A percentile compares a stretch with the other conserved stretches of the same genome.
These are phyloP conservation scores for Lenzites betulinus DNA, from an alignment of 768 basidiomycete species.

Conservation along the genomic window DNA sequence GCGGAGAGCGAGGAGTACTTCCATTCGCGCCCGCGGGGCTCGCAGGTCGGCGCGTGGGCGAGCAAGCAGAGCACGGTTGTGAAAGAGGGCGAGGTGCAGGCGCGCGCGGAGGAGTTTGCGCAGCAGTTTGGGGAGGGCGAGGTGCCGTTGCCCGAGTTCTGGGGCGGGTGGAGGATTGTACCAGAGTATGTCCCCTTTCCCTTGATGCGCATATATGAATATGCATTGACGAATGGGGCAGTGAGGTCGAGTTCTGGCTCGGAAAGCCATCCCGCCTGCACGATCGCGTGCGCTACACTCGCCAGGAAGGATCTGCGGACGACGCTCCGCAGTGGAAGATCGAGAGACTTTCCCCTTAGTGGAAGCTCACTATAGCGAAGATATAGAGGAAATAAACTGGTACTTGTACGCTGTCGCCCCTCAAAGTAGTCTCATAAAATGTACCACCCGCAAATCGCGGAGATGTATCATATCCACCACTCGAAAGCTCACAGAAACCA, in stretches of 20 bases:
- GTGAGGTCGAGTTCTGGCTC: slow-evolving; percentile 97
- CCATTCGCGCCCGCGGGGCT: slow-evolving; percentile 76
- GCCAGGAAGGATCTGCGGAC: slow-evolving; percentile 48
- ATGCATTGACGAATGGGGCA: slow-evolving; percentile 32
- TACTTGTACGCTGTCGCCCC: neutral
- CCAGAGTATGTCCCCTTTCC: slow-evolving; percentile 62
- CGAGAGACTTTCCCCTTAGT: slow-evolving; percentile 75
- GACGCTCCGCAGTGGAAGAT: slow-evolving; percentile 70
- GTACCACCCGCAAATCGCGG: too few relatives aligned
- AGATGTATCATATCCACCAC: too few relatives aligned
- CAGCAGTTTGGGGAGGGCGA: slow-evolving; percentile 56
- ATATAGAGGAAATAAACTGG: neutral
- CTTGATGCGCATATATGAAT: neutral
- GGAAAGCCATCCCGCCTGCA: slow-evolving; percentile 94
- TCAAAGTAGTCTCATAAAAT: neutral
- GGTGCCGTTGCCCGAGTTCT: slow-evolving; percentile 84
- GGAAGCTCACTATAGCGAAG: neutral
- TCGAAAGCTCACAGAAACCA: too few relatives aligned
- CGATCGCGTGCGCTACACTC: slow-evolving; percentile 81
- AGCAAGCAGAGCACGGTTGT: slow-evolving; percentile 86
- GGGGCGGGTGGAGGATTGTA: slow-evolving; percentile 97
- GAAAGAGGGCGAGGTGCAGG: slow-evolving; percentile 66
- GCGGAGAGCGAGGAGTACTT: slow-evolving; percentile 87
- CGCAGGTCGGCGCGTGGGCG: slow-evolving; percentile 90
- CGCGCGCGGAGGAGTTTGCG: slow-evolving; percentile 58